phyloP scores from a whole-genome alignment of 108 stramenopile species.

The Fistulifera pelliculosa region DNA sequence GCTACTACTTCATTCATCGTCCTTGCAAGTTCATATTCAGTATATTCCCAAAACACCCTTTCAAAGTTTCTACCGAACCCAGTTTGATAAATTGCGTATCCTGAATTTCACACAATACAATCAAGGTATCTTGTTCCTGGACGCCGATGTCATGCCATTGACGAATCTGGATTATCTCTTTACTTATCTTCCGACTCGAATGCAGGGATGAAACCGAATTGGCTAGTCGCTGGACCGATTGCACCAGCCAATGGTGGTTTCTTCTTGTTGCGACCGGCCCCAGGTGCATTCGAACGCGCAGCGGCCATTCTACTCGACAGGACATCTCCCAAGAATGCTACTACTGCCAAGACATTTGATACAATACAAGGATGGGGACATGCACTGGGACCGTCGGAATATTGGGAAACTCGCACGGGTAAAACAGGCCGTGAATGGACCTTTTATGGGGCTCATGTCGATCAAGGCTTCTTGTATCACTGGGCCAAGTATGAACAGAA shows the following conservation, averaged over 20 bases:
- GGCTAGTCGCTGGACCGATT: too few relatives aligned
- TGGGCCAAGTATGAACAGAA: conserved; percentile 23
- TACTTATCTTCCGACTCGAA: conserved; percentile 13
- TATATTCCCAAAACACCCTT: conserved; percentile 11
- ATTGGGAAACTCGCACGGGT: too few relatives aligned
- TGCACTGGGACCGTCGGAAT: too few relatives aligned
- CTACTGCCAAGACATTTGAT: conserved; percentile 24
- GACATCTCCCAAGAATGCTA: conserved; percentile 8
- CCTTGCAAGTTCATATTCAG: conserved; percentile 18
- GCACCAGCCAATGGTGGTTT: conserved; percentile 41
- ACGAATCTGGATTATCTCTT: conserved; percentile 30
- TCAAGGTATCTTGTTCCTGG: conserved; percentile 33
- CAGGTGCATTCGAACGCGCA: conserved; percentile 1
- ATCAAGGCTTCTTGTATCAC: conserved; percentile 45
- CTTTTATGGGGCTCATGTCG: conserved; percentile 30
- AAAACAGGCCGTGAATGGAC: neutral
- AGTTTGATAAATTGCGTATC: conserved; percentile 45
- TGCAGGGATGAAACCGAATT: conserved; percentile 23
- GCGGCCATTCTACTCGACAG: conserved; percentile 1
- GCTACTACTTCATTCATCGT: conserved; percentile 11
- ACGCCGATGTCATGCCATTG: conserved; percentile 35
- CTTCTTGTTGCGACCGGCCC: conserved; percentile 26
- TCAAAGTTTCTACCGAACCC: conserved; percentile 11
- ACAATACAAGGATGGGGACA: conserved; percentile 24
- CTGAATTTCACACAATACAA: conserved; percentile 32